Conservation (phyloP, 179 eudicot species). For the Beta macrorhiza region DNA sequence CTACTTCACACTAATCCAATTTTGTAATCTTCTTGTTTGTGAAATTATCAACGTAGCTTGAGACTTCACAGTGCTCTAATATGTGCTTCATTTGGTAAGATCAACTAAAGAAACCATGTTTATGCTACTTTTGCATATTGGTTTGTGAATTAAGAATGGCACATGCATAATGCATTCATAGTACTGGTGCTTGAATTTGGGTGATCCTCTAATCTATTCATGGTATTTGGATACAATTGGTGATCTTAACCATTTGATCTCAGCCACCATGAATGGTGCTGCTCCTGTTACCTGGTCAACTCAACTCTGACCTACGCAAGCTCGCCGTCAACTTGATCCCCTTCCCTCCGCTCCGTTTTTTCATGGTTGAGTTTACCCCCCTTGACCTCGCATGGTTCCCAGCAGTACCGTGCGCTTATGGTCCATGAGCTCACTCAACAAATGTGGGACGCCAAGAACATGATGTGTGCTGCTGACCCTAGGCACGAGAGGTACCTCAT, state of each 20-base stretch:
- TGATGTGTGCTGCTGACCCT: constrained; percentile 27
- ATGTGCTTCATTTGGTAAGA: too few species aligned
- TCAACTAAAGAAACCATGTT: too few species aligned
- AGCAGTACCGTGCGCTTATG: constrained; percentile 57
- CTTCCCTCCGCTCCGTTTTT: constrained; percentile 74
- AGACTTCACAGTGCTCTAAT: too few species aligned
- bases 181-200: not conserved
- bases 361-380: constrained; percentile 87
- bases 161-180: not conserved
- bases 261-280: constrained; percentile 81
- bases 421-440: constrained; percentile 77
- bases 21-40: too few species aligned
- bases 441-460: constrained; percentile 84
- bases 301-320: constrained; percentile 67
- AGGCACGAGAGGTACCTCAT: constrained; percentile 43
- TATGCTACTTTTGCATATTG: too few species aligned
- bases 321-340: constrained; percentile 71
- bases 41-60: not conserved
- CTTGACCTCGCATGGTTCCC: constrained; percentile 68
- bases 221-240: constrained; percentile 42
- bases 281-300: constrained; percentile 73
- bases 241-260: constrained; percentile 68
- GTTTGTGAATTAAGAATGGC: too few species aligned
- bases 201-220: not conserved
- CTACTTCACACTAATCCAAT: not conserved